Evolutionary conservation across 345 rosid species (phyloP).

Genomic region (Psidium guajava): DNA sequence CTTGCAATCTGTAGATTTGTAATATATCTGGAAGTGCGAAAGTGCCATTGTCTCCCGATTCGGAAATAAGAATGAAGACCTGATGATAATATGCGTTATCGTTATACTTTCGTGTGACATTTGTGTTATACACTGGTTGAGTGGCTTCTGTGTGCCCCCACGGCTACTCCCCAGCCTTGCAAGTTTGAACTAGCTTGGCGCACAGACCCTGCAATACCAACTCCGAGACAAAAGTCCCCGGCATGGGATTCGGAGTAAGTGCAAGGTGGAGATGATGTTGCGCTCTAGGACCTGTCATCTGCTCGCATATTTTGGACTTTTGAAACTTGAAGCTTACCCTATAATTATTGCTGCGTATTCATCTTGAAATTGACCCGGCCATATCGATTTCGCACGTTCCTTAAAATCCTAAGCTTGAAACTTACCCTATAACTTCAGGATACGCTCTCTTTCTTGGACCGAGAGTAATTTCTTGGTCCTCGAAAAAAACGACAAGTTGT

Average conservation of each 20-base stretch:
- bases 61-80: neutral
- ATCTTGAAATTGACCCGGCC: no score
- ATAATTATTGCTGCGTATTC: no score
- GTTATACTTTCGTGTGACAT: neutral
- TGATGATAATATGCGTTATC: neutral
- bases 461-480: no score
- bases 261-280: neutral
- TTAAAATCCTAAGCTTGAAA: no score
- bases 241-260: neutral
- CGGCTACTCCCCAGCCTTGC: neutral
- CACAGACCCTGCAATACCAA: neutral
- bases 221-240: neutral
- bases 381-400: no score
- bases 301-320: neutral
- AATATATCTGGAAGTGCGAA: neutral
- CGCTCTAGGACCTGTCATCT: neutral
- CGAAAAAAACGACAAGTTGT: no score
- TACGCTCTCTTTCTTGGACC: no score
- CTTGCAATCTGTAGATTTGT: neutral
- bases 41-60: neutral
- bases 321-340: neutral
- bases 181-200: neutral
- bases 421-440: no score
- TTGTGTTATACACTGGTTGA: neutral
- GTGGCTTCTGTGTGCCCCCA: neutral